Conservation (phyloP, 1,284 basidiomycete genomes). For the Pholiota adiposa region DNA sequence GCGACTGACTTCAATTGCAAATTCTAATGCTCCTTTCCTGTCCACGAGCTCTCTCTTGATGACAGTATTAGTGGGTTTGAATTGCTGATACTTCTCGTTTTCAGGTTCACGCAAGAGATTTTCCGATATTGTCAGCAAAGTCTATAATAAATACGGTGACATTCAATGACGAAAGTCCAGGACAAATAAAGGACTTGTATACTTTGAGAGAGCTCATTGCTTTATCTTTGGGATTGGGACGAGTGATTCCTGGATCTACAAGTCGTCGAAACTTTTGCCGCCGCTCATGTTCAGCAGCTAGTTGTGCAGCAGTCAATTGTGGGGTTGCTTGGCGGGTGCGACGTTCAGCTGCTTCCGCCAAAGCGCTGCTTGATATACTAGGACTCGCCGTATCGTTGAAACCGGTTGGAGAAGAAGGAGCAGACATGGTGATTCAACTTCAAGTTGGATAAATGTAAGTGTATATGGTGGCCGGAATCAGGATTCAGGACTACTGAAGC, state of each 20-base stretch:
- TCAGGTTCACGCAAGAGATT: slow-evolving; percentile 73
- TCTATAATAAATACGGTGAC: slow-evolving; percentile 44
- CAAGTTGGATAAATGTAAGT: background rate
- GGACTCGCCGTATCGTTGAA: background rate
- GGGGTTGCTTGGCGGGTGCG: slow-evolving; percentile 34
- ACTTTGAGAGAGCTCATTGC: slow-evolving; percentile 68
- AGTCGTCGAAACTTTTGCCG: slow-evolving; percentile 74
- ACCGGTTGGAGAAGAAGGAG: slow-evolving; percentile 6
- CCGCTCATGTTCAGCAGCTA: slow-evolving; percentile 61
- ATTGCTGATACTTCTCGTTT: slow-evolving; percentile 69
- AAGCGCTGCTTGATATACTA: slow-evolving; percentile 33
- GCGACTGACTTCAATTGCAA: slow-evolving; percentile 66
- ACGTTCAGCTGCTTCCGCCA: slow-evolving; percentile 53
- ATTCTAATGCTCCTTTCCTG: slow-evolving; percentile 76
- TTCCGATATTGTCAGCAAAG: slow-evolving; percentile 67
- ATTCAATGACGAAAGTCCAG: slow-evolving; percentile 10
- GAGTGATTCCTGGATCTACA: slow-evolving; percentile 74
- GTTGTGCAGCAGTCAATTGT: slow-evolving; percentile 41
- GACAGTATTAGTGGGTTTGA: slow-evolving; percentile 74
- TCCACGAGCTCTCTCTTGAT: slow-evolving; percentile 62
- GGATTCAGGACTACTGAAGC: no score
- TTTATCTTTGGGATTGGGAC: slow-evolving; percentile 67
- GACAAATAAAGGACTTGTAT: slow-evolving; percentile 23
- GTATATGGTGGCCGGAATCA: no score
- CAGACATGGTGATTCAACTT: background rate